Evolutionary conservation across 371 early-diverging fungal genomes (phyloP).

Genomic region (Lichtheimia corymbifera): DNA sequence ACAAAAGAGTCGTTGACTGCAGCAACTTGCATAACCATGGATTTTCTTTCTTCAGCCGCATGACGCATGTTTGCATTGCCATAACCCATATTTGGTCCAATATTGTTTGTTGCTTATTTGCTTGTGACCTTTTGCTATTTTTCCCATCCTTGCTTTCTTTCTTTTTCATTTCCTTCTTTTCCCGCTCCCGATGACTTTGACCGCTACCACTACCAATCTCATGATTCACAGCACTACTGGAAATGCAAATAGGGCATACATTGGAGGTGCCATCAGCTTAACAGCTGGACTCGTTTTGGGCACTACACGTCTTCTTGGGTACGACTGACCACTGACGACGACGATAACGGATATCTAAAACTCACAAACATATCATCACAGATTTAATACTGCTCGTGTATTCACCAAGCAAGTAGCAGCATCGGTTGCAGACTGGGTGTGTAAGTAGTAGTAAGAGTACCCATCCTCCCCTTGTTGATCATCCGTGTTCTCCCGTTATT

Average conservation of each 20-base stretch:
- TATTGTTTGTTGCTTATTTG: not conserved
- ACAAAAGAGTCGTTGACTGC: no score
- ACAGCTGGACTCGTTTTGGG: constrained; percentile 16
- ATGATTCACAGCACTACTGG: constrained; percentile 1
- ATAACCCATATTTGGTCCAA: no score
- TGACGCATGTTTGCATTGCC: no score
- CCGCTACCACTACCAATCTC: not conserved
- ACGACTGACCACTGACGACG: not conserved
- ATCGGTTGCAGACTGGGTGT: not conserved
- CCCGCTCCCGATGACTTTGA: not conserved
- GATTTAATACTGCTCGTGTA: not conserved
- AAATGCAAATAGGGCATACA: constrained; percentile 6
- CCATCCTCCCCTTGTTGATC: not conserved
- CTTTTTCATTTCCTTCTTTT: not conserved
- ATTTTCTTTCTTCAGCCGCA: no score
- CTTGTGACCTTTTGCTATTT: not conserved
- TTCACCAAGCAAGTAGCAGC: constrained; percentile 1
- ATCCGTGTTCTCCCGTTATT: no score
- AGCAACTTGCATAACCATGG: no score
- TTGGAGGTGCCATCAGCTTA: constrained; percentile 16
- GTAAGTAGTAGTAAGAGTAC: not conserved
- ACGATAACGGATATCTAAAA: no score
- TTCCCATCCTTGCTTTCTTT: not conserved
- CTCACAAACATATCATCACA: not conserved
- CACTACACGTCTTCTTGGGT: constrained; percentile 12